These are phyloP conservation scores for Cadophora sp. DNA, from an alignment of 2,329 filamentous ascomycete species.

Conservation along the genomic window DNA sequence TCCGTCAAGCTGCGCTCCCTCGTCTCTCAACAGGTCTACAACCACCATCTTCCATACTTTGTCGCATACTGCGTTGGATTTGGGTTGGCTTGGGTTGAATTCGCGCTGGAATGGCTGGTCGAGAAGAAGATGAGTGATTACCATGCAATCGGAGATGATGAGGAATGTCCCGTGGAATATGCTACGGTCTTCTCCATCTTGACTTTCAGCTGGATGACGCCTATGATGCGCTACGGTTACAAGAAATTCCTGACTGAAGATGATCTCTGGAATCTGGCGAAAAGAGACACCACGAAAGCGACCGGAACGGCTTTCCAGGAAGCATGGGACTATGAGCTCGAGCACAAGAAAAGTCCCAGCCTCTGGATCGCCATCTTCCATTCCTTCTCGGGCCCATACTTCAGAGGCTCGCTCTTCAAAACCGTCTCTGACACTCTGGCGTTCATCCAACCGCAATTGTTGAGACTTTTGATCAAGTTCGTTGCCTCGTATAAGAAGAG, in stretches of 20 bases:
- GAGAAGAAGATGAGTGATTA: slow-evolving; percentile 74
- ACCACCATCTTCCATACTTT: slow-evolving; percentile 65
- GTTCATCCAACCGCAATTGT: slow-evolving; percentile 89
- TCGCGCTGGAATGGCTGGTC: slow-evolving; percentile 72
- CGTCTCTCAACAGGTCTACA: slow-evolving; percentile 64
- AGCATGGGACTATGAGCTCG: slow-evolving; percentile 78
- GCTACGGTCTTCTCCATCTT: slow-evolving; percentile 92
- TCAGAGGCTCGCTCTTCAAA: slow-evolving; percentile 85
- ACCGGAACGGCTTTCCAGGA: slow-evolving; percentile 75
- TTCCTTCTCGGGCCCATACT: slow-evolving; percentile 85
- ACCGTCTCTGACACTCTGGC: slow-evolving; percentile 83
- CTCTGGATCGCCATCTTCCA: slow-evolving; percentile 86
- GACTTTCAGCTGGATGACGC: slow-evolving; percentile 98
- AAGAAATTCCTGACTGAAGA: slow-evolving; percentile 91
- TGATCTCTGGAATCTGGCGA: slow-evolving; percentile 91
- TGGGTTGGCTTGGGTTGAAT: slow-evolving; percentile 65
- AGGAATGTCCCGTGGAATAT: slow-evolving; percentile 80
- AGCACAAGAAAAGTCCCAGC: slow-evolving; percentile 74
- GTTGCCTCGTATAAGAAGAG: slow-evolving; percentile 75
- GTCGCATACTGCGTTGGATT: slow-evolving; percentile 65
- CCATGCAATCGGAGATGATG: slow-evolving; percentile 69
- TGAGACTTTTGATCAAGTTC: slow-evolving; percentile 84
- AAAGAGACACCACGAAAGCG: slow-evolving; percentile 76
- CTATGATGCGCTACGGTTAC: slow-evolving; percentile 95
- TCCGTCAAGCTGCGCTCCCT: slow-evolving; percentile 73